phyloP scores from a whole-genome alignment of 352 stramenopile species.

The Globisporangium polare region DNA sequence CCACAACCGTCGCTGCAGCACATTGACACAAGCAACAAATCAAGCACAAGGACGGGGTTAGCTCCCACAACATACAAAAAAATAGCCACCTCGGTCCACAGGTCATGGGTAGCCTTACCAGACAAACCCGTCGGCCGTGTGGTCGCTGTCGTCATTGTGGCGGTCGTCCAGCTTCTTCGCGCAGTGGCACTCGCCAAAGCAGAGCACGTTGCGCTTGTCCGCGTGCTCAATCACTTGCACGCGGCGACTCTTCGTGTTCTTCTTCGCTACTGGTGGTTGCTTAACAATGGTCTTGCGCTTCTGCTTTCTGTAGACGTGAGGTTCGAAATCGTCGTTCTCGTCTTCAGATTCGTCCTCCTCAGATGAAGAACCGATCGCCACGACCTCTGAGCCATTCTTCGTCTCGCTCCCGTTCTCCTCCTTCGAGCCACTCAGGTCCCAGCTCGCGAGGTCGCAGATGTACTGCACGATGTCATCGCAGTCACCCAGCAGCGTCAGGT shows the following conservation, averaged over 20 bases:
- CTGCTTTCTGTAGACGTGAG: slow-evolving; percentile 2
- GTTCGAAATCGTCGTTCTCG: slow-evolving; percentile 8
- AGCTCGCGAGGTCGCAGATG: slow-evolving; percentile 54
- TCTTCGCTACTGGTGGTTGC: background rate
- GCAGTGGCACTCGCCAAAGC: slow-evolving; percentile 32
- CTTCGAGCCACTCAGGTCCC: slow-evolving; percentile 23
- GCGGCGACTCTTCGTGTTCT: background rate
- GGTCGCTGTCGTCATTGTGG: slow-evolving; percentile 12
- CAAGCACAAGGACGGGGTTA: background rate
- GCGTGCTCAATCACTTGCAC: slow-evolving; percentile 25
- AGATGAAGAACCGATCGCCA: slow-evolving; percentile 3
- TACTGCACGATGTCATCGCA: slow-evolving; percentile 76
- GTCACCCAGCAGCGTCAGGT: slow-evolving; percentile 75
- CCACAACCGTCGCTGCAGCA: slow-evolving; percentile 11
- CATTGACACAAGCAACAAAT: background rate
- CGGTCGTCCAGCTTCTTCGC: slow-evolving; percentile 14
- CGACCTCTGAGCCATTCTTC: background rate
- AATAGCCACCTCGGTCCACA: background rate
- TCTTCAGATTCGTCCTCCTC: background rate
- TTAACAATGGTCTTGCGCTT: slow-evolving; percentile 1
- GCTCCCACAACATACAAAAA: background rate
- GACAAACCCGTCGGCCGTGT: slow-evolving; percentile 10
- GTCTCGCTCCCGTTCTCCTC: background rate
- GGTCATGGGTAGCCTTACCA: slow-evolving; percentile 4
- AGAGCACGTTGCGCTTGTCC: slow-evolving; percentile 23